Evolutionary conservation across 2,329 filamentous ascomycete species (phyloP), one percentile per base, ranked within the genome.

Genomic region (Paraconiothyrium sp.): DNA sequence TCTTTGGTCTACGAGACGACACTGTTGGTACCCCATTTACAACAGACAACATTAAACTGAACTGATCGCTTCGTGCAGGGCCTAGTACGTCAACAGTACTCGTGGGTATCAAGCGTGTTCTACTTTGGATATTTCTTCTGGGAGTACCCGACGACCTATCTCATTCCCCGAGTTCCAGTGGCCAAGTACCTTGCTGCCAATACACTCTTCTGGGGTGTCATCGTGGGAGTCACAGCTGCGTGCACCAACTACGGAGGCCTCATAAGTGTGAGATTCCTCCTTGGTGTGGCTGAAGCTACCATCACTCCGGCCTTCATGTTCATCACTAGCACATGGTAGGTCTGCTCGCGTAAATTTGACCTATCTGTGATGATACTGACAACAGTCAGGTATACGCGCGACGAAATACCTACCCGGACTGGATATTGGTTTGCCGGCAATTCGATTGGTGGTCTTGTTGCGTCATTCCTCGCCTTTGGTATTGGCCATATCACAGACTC

Each of bases 81-180:
- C 13, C 79, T 90, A 0, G 77, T 82, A 22, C 86, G 86, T 2
- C 82, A 83, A 0, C 79, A 89, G 62, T 90, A 90, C 68, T 86
- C 80, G 59, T 88, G 86, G 86, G 76, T 87, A 0, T 82, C 79
- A 39, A 82, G 79, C 55, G 81, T 86, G 13, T 88, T 88, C 84
- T 13, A 87, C 85, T 66, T 84, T 85, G 72, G 72, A 9, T 74
- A 70, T 59, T 68, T 75, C 10, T 64, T 70, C 60, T 70, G 57
- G 71, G 64, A 59, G 57, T 71, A 68, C 60, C 72, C 61, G 9
- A 68, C 61, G n/a, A 66, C 44, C n/a, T 62, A 54, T 1, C 63
- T 72, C 24, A 62, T 73, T 39, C 52, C 66, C 20, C 60, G 65
- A 27, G 50, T 74, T 7, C 72, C 72, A 11, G 61, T 73, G 6